A percentile compares a stretch with the other conserved stretches of the same genome.
phyloP scores from a whole-genome alignment of 495 filamentous ascomycete species.

The Hypoxylon perforatum region DNA sequence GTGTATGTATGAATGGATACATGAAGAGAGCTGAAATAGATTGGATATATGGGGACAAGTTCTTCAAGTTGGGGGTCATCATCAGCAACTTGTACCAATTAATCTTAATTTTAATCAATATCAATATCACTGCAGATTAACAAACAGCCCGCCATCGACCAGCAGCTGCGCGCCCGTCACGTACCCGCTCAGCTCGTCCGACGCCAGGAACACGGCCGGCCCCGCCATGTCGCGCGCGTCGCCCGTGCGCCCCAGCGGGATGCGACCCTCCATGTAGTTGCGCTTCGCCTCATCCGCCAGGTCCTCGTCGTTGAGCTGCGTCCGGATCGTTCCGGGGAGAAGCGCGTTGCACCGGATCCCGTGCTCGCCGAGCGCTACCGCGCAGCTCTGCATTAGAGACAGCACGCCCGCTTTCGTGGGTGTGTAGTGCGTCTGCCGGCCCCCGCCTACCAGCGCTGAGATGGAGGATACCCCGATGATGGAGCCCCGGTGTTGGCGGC shows the following conservation, averaged over 20 bases:
- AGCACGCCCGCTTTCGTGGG: constrained; percentile 90
- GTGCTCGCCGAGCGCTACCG: constrained; percentile 80
- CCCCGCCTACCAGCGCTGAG: constrained; percentile 85
- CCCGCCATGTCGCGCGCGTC: constrained; percentile 77
- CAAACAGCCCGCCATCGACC: constrained; percentile 83
- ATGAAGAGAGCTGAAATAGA: no score
- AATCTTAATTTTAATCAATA: neutral
- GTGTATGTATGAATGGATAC: constrained; percentile 13
- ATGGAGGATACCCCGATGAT: constrained; percentile 91
- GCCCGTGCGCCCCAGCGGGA: constrained; percentile 81
- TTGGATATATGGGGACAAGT: no score
- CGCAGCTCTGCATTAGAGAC: constrained; percentile 85
- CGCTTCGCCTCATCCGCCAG: constrained; percentile 76
- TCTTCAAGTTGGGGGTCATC: no score
- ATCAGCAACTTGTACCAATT: no score
- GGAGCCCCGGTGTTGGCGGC: constrained; percentile 65
- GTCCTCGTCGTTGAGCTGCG: constrained; percentile 88
- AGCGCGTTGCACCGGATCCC: constrained; percentile 86
- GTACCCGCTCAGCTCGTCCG: constrained; percentile 80
- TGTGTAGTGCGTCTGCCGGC: constrained; percentile 85
- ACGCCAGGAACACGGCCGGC: constrained; percentile 87
- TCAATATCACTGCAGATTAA: constrained; percentile 63
- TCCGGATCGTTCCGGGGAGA: constrained; percentile 85
- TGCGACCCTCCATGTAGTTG: constrained; percentile 84
- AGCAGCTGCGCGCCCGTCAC: constrained; percentile 86